phyloP scores from a whole-genome alignment of 192 early-diverging fungal genomes.

The Chytriomyces sp. region DNA sequence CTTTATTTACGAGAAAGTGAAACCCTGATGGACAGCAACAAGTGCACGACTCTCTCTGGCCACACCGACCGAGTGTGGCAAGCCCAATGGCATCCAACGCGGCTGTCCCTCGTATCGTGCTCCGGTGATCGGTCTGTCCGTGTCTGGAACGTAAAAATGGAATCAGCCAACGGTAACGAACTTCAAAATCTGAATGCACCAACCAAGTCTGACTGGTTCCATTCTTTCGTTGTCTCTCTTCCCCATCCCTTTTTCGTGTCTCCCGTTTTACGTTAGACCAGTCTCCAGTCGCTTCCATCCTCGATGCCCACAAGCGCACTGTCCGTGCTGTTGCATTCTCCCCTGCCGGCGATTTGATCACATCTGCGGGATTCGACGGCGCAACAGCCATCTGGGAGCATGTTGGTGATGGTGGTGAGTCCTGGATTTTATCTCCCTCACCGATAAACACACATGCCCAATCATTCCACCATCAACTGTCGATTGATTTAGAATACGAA shows the following conservation, averaged over 20 bases:
- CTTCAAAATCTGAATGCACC: background rate
- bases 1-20: too few species aligned
- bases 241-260: background rate
- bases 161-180: slow-evolving; percentile 5
- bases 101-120: slow-evolving; percentile 77
- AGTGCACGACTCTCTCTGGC: slow-evolving; percentile 42
- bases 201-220: too few species aligned
- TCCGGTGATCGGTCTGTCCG: slow-evolving; percentile 87
- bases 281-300: slow-evolving; percentile 74
- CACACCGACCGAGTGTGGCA: slow-evolving; percentile 89
- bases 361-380: slow-evolving; percentile 92
- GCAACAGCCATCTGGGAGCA: slow-evolving; percentile 92
- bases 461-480: background rate
- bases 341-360: slow-evolving; percentile 71
- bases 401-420: slow-evolving; percentile 53
- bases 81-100: slow-evolving; percentile 81
- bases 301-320: slow-evolving; percentile 89
- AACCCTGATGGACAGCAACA: background rate
- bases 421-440: background rate
- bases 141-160: slow-evolving; percentile 68
- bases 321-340: slow-evolving; percentile 88
- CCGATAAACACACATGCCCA: background rate
- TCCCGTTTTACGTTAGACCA: slow-evolving; percentile 48
- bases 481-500: slow-evolving; percentile 66
- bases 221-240: too few species aligned